Percentiles rank a stretch among this genome's conserved stretches.
Conservation (phyloP, 768 basidiomycete species). For the Gelatoporia subvermispora region DNA sequence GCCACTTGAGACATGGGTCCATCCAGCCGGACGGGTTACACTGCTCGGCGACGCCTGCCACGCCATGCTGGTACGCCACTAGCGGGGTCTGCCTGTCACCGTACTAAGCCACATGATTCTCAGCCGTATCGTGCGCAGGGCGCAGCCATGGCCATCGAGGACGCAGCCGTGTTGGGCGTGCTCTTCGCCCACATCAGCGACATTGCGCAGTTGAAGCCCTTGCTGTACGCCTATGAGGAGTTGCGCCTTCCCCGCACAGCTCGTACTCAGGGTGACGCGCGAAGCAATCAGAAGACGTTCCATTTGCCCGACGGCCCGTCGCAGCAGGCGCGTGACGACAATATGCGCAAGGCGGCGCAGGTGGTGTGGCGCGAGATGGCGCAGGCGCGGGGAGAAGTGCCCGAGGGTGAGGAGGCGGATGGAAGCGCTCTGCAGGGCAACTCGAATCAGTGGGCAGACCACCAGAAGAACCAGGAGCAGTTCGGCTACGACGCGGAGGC, state of each 20-base stretch:
- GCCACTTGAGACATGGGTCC: conserved; percentile 37
- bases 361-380: conserved; percentile 25
- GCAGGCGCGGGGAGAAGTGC: conserved; percentile 5
- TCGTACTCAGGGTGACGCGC: conserved; percentile 42
- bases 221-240: conserved; percentile 47
- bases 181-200: conserved; percentile 44
- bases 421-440: conserved; percentile 28
- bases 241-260: conserved; percentile 48
- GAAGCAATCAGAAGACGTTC: conserved; percentile 48
- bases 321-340: conserved; percentile 44
- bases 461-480: conserved; percentile 38
- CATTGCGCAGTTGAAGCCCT: conserved; percentile 36
- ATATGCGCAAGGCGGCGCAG: conserved; percentile 48
- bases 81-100: not conserved
- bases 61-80: conserved; percentile 34
- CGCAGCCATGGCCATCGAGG: conserved; percentile 45
- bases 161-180: conserved; percentile 42
- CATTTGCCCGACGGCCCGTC: conserved; percentile 51
- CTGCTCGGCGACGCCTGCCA: conserved; percentile 39
- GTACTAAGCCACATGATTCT: no score
- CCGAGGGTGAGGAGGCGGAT: conserved; percentile 12
- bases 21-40: conserved; percentile 27
- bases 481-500: conserved; percentile 55
- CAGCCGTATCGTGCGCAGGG: conserved; percentile 40
- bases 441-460: conserved; percentile 58